phyloP scores from a whole-genome alignment of 2,329 filamentous ascomycete genomes.

The Penicillium crustosum region DNA sequence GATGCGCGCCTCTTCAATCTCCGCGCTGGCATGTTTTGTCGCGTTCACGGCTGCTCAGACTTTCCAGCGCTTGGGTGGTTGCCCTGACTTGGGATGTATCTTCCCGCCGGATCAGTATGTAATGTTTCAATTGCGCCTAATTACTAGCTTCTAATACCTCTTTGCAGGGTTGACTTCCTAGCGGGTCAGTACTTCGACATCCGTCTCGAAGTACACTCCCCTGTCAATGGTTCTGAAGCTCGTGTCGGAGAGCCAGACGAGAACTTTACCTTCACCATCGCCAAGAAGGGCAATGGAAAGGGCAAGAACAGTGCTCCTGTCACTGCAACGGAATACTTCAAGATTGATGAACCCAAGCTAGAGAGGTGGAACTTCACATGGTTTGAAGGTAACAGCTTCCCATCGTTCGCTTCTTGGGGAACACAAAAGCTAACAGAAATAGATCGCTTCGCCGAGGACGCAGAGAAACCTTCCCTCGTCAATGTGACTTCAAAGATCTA shows the following conservation, averaged over 20 bases:
- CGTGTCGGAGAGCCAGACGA: slow-evolving; percentile 67
- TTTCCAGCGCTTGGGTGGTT: slow-evolving; percentile 57
- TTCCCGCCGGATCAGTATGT: slow-evolving; percentile 59
- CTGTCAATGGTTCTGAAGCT: slow-evolving; percentile 78
- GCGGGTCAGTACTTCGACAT: slow-evolving; percentile 83
- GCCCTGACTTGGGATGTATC: slow-evolving; percentile 57
- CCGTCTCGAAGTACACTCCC: slow-evolving; percentile 77
- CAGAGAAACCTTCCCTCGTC: slow-evolving; percentile 67
- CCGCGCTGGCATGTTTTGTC: slow-evolving; percentile 26
- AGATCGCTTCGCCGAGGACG: slow-evolving; percentile 75
- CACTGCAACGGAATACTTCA: slow-evolving; percentile 66
- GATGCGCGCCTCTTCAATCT: slow-evolving; percentile 30
- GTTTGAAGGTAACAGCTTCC: slow-evolving; percentile 62
- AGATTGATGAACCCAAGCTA: slow-evolving; percentile 66
- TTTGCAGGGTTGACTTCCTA: slow-evolving; percentile 68
- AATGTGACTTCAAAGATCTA: slow-evolving; percentile 79
- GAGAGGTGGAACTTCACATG: slow-evolving; percentile 83
- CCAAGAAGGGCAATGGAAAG: slow-evolving; percentile 56
- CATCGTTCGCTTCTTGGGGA: neutral
- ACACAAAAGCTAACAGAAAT: slow-evolving; percentile 11
- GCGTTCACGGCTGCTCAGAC: slow-evolving; percentile 47
- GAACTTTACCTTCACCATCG: slow-evolving; percentile 73
- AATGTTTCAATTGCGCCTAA: neutral
- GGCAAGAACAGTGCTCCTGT: slow-evolving; percentile 34
- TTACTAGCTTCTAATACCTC: neutral